phyloP scores from a whole-genome alignment of 495 filamentous ascomycete species.

The Penicillium coffeae region DNA sequence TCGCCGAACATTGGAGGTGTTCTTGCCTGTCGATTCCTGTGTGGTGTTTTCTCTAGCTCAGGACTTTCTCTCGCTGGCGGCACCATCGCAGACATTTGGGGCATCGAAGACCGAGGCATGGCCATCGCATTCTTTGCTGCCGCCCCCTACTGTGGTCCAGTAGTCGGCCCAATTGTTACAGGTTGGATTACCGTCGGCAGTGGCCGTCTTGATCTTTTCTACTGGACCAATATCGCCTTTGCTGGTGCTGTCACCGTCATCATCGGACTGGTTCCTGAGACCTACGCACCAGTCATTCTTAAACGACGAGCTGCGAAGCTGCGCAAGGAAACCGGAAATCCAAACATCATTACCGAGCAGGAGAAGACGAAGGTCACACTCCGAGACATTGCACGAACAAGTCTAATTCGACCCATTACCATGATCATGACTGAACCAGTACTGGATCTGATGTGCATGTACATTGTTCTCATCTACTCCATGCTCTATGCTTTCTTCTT shows the following conservation, averaged over 20 bases:
- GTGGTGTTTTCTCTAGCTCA: slow-evolving; percentile 56
- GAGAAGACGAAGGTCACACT: slow-evolving; percentile 24
- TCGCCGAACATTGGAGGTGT: slow-evolving; percentile 52
- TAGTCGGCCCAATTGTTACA: slow-evolving; percentile 56
- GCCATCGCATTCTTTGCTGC: slow-evolving; percentile 57
- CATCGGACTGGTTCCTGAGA: slow-evolving; percentile 53
- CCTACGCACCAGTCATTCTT: slow-evolving; percentile 60
- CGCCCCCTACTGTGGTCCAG: slow-evolving; percentile 52
- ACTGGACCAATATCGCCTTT: slow-evolving; percentile 31
- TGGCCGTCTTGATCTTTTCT: slow-evolving; percentile 56
- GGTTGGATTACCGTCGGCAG: slow-evolving; percentile 51
- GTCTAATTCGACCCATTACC: slow-evolving; percentile 35
- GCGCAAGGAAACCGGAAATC: slow-evolving; percentile 54
- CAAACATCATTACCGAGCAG: slow-evolving; percentile 52
- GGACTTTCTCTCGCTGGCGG: slow-evolving; percentile 61
- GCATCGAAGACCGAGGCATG: slow-evolving; percentile 53
- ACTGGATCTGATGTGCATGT: slow-evolving; percentile 56
- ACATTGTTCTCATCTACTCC: slow-evolving; percentile 65
- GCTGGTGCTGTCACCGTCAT: slow-evolving; percentile 47
- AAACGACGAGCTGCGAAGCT: slow-evolving; percentile 50
- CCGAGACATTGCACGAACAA: slow-evolving; percentile 44
- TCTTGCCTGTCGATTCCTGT: slow-evolving; percentile 54
- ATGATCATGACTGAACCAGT: slow-evolving; percentile 50
- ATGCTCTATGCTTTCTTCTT: slow-evolving; percentile 73
- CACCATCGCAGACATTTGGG: slow-evolving; percentile 59